A percentile compares a stretch with the other conserved stretches of the same genome.
phyloP scores from a whole-genome alignment of 2,329 filamentous ascomycete species.

The Rhynchosporium graminicola region DNA sequence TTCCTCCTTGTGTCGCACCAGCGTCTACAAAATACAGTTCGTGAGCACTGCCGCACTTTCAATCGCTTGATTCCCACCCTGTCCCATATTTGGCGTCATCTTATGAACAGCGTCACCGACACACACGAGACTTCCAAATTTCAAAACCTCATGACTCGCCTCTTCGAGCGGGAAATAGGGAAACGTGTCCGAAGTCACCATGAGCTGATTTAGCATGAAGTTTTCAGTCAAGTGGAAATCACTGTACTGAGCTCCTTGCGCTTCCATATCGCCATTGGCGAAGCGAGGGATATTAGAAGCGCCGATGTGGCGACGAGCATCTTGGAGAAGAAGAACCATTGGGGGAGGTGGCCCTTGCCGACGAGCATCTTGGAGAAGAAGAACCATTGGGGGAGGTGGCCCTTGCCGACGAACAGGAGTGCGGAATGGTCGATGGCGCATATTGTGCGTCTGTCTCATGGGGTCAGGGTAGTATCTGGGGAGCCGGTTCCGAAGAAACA shows the following conservation, averaged over 20 bases:
- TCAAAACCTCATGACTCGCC: conserved; percentile 31
- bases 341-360: background rate
- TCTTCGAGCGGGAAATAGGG: conserved; percentile 28
- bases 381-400: conserved; percentile 29
- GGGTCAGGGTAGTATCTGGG: background rate
- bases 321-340: conserved; percentile 35
- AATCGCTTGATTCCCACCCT: conserved; percentile 46
- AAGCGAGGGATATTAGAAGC: conserved; percentile 27
- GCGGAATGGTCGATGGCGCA: background rate
- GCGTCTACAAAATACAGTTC: conserved; percentile 30
- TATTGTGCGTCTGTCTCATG: background rate
- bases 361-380: conserved; percentile 22
- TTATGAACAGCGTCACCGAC: conserved; percentile 35
- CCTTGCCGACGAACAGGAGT: background rate
- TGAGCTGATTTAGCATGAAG: conserved; percentile 25
- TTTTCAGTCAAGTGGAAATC: background rate
- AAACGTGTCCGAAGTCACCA: conserved; percentile 15
- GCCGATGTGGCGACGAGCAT: conserved; percentile 21
- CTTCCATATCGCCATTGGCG: conserved; percentile 22
- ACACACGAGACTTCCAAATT: conserved; percentile 31
- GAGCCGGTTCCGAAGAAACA: background rate
- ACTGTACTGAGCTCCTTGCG: conserved; percentile 12
- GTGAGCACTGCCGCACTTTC: conserved; percentile 44
- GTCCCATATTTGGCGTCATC: conserved; percentile 41
- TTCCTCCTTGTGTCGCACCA: background rate